phyloP scores from a whole-genome alignment of 169 alveolate species.

The Eimeria sp. region DNA sequence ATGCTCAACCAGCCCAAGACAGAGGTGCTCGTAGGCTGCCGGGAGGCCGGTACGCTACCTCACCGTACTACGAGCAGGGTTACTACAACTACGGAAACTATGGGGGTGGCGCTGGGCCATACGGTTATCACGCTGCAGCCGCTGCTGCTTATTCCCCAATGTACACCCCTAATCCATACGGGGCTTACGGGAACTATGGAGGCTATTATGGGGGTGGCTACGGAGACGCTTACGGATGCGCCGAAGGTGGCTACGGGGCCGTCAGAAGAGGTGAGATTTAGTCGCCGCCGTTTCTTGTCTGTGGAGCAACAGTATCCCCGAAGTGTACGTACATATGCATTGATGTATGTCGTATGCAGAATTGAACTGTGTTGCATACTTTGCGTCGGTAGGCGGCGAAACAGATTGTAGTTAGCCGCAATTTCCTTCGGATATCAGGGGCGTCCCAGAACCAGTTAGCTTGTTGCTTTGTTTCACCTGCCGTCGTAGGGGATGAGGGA shows the following conservation, averaged over 20 bases:
- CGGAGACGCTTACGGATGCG: conserved; percentile 71
- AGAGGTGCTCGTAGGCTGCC: conserved; percentile 73
- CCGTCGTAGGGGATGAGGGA: conserved; percentile 48
- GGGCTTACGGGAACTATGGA: conserved; percentile 60
- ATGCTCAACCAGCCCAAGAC: conserved; percentile 73
- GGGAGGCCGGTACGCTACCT: conserved; percentile 52
- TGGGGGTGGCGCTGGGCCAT: conserved; percentile 69
- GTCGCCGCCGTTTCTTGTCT: background rate
- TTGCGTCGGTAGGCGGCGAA: background rate
- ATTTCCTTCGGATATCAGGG: background rate
- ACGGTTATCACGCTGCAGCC: conserved; percentile 67
- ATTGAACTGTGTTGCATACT: background rate
- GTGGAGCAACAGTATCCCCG: background rate
- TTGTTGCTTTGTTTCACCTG: background rate
- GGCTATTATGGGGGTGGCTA: conserved; percentile 61
- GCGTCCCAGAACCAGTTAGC: background rate
- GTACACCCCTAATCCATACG: conserved; percentile 70
- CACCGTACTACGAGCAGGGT: conserved; percentile 66
- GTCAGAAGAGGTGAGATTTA: conserved; percentile 48
- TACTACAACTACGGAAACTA: conserved; percentile 52
- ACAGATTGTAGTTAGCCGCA: background rate
- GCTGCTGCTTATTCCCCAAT: conserved; percentile 72
- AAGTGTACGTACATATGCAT: no score
- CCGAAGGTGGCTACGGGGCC: conserved; percentile 69
- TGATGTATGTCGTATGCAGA: no score